Base-by-base conservation (phyloP, 2,329 filamentous ascomycete species). In the Exophiala xenobiotica region DNA sequence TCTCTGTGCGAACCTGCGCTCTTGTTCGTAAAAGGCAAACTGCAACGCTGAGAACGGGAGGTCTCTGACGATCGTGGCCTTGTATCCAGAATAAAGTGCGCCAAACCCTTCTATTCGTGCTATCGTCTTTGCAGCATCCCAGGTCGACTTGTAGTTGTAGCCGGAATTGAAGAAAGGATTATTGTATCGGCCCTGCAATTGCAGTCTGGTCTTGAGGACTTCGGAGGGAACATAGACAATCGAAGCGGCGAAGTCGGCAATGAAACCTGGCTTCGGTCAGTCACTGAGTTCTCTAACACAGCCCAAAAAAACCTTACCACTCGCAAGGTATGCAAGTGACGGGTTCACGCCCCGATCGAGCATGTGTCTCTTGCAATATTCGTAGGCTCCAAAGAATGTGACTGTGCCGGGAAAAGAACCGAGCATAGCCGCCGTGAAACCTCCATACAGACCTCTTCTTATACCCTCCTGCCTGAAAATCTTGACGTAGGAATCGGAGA, bases 21-120 rank as follows among this genome's bases (percentile, higher is more conserved):
- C 91, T 69, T 97, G 89, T 70, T 99, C 93, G 75, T 96, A 99
- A 68, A 99, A 96, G 64, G 95, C 92, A 70, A 99, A 97, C 66
- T 99, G 93, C 8, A 99, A 74, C 0, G 93, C 93, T 0, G 92
- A 97, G 67, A 96, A 99, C 1, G 93, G 93, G 18, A 99, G 78
- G 64, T 99, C 93, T 52, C 93, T 87, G 72, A 88, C 93, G 2
- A 99, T 82, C 0, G 93, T 99, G 8, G 93, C 93, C 68, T 93
- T 93, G 75, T 95, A 99, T n/a, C 93, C 93, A 63, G 95, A 87
- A 69, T 96, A 99, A 19, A 99, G 79, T 14, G 95, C 93, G 0
- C 82, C 77, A 47, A 90, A 78, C 0, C 93, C 95, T 73, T 99
- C 93, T 35, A 80, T 78, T 31, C 84, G 83, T 12, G 90, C 79